Conservation (phyloP, 805 yeast genomes). For the Cyberlindnera galapagoensis region DNA sequence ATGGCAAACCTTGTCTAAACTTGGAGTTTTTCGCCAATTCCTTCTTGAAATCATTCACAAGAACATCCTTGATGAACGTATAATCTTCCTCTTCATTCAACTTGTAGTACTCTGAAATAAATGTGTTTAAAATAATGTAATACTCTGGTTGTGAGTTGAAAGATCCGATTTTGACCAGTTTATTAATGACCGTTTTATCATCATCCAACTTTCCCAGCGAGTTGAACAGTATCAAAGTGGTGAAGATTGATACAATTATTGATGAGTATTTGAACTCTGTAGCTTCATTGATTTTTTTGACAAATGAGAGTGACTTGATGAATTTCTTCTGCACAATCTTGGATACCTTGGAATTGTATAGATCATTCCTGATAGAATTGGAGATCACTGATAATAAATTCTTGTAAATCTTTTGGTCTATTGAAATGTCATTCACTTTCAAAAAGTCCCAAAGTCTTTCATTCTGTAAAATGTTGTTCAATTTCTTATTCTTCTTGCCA, state of each 20-base stretch:
- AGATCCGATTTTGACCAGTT: conserved; percentile 45
- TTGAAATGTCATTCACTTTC: conserved; percentile 26
- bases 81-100: conserved; percentile 14
- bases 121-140: conserved; percentile 28
- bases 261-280: too few relatives aligned
- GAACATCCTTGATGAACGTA: conserved; percentile 23
- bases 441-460: conserved; percentile 41
- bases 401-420: conserved; percentile 37
- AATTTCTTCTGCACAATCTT: conserved; percentile 28
- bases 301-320: conserved; percentile 28
- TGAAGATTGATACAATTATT: conserved; percentile 41
- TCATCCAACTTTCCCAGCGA: too few relatives aligned
- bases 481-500: conserved; percentile 13
- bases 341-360: conserved; percentile 21
- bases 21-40: conserved; percentile 25
- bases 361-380: conserved; percentile 22
- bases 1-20: conserved; percentile 26
- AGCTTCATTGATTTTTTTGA: conserved; percentile 22
- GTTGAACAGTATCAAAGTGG: too few relatives aligned
- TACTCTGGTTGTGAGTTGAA: conserved; percentile 46
- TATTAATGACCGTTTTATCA: too few relatives aligned
- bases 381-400: conserved; percentile 33
- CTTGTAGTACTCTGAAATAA: conserved; percentile 15
- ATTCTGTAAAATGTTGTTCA: conserved; percentile 30
- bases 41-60: conserved; percentile 22